A percentile compares a stretch with the other conserved stretches of the same genome.
These are phyloP conservation scores for Trichoderma cornu-damae DNA, from an alignment of 2,329 filamentous ascomycete species.

Conservation along the genomic window DNA sequence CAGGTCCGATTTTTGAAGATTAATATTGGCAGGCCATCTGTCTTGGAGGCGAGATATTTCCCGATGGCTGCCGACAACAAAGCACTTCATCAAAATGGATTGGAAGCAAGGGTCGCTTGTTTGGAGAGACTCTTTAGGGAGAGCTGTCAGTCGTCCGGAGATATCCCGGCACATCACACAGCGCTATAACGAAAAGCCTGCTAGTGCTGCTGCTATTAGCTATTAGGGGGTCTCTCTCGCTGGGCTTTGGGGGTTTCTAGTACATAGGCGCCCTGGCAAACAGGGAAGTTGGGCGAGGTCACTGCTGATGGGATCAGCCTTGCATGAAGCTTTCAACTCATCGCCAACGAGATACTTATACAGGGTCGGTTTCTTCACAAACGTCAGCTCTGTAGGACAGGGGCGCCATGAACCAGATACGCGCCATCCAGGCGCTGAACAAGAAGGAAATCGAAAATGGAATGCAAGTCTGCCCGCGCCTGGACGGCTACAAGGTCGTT, in stretches of 20 bases:
- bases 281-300: no score
- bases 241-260: no score
- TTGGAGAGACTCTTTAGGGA: conserved; percentile 17
- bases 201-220: no score
- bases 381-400: background rate
- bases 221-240: no score
- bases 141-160: conserved; percentile 36
- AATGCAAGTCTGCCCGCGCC: conserved; percentile 50
- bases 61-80: background rate
- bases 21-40: background rate
- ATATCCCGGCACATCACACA: conserved; percentile 28
- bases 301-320: conserved; percentile 7
- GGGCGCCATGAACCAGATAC: conserved; percentile 84
- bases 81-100: conserved; percentile 19
- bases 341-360: background rate
- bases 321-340: background rate
- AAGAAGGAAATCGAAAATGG: conserved; percentile 89
- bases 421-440: conserved; percentile 87
- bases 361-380: background rate
- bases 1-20: background rate
- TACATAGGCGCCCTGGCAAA: no score
- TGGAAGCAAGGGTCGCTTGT: conserved; percentile 3
- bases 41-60: background rate
- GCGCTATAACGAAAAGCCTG: conserved; percentile 1
- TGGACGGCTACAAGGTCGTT: background rate